A percentile compares a stretch with the other conserved stretches of the same genome.
Conservation (phyloP, 331 rosid genomes). For the Dryas integrifolia region DNA sequence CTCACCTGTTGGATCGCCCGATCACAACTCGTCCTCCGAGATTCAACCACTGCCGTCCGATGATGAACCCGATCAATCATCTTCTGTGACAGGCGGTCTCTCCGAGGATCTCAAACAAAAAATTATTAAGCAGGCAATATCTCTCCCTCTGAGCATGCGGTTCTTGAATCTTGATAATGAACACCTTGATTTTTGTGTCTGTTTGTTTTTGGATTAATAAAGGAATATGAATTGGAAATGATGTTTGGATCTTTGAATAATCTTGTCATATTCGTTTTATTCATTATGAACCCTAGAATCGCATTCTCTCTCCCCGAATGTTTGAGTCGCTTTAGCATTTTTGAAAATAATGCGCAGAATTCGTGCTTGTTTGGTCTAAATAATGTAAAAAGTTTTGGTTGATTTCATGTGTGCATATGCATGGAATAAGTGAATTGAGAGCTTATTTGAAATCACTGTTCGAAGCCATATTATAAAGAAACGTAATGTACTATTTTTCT, state of each 20-base stretch:
- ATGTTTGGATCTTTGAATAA: neutral
- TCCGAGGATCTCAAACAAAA: conserved; percentile 73
- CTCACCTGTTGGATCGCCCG: conserved; percentile 41
- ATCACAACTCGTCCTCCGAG: conserved; percentile 35
- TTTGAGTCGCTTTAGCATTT: neutral
- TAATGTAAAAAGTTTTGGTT: neutral
- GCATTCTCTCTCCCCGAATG: neutral
- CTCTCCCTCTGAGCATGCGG: neutral
- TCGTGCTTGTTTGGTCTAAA: neutral
- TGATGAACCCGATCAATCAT: conserved; percentile 55
- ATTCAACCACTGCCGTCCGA: conserved; percentile 46
- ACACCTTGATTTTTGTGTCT: neutral
- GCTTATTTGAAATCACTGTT: neutral
- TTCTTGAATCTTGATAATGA: neutral
- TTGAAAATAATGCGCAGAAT: neutral
- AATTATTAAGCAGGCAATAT: conserved; percentile 71
- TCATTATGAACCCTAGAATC: conserved; percentile 9
- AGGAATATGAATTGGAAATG: neutral
- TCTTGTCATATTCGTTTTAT: neutral
- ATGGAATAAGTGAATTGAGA: neutral
- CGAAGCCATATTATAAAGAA: neutral
- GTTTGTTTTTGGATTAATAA: neutral
- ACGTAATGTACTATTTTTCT: neutral
- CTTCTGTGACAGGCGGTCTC: conserved; percentile 43
- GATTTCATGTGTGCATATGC: neutral